phyloP scores from a whole-genome alignment of 345 rosid genomes.

The Ceriops tagal region DNA sequence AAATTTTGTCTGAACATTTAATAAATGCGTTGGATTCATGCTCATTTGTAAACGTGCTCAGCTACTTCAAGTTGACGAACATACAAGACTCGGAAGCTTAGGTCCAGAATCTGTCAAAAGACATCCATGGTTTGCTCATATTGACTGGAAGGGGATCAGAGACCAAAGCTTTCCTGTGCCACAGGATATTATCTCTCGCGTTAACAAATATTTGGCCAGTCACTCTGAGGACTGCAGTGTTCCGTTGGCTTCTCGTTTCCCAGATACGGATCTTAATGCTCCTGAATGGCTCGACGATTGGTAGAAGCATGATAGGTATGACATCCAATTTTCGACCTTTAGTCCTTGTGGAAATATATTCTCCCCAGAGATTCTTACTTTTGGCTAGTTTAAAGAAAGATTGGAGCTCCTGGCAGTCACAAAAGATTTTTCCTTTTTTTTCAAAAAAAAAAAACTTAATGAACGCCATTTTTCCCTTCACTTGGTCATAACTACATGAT shows the following conservation, averaged over 20 bases:
- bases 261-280: slow-evolving; percentile 39
- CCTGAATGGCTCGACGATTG: slow-evolving; percentile 82
- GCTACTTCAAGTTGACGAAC: slow-evolving; percentile 81
- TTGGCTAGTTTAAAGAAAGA: slow-evolving; percentile 7
- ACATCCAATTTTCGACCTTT: background rate
- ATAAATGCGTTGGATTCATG: background rate
- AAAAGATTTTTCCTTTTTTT: background rate
- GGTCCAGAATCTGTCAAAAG: slow-evolving; percentile 54
- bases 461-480: slow-evolving; percentile 18
- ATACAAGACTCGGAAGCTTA: slow-evolving; percentile 58
- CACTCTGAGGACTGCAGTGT: slow-evolving; percentile 32
- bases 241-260: slow-evolving; percentile 35
- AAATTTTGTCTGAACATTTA: background rate
- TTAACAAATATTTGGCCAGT: slow-evolving; percentile 45
- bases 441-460: background rate
- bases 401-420: background rate
- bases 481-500: background rate
- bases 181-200: slow-evolving; percentile 47
- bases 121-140: slow-evolving; percentile 70
- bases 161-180: slow-evolving; percentile 55
- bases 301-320: slow-evolving; percentile 36
- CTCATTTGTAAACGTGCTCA: slow-evolving; percentile 21
- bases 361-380: slow-evolving; percentile 7
- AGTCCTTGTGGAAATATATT: background rate
- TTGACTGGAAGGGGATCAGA: slow-evolving; percentile 59